Evolutionary conservation across 73 alveolate genomes (phyloP).

Genomic region (Tetrahymena thermophila): DNA sequence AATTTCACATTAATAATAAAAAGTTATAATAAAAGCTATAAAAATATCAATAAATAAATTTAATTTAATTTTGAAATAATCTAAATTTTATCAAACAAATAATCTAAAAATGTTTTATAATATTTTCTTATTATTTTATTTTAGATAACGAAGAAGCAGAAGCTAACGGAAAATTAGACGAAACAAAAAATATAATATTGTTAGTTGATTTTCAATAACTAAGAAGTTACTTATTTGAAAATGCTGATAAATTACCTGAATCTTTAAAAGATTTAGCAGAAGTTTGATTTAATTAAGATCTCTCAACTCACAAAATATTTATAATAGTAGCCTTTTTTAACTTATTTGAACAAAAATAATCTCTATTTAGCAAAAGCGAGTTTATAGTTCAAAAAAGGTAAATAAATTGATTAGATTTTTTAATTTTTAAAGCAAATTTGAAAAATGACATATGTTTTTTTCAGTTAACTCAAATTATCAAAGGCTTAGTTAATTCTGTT

Average conservation of each 20-base stretch:
- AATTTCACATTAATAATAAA: not conserved
- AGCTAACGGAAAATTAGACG: not conserved
- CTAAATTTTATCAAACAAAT: too few species aligned
- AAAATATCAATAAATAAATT: too few species aligned
- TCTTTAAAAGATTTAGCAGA: not conserved
- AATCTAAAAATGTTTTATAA: too few species aligned
- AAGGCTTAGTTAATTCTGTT: too few species aligned
- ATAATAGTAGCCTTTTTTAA: not conserved
- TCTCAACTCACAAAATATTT: not conserved
- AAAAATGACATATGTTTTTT: too few species aligned
- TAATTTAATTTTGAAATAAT: too few species aligned
- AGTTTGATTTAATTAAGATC: not conserved
- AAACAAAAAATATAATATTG: not conserved
- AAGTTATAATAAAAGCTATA: too few species aligned
- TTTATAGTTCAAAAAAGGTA: too few species aligned
- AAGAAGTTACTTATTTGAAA: not conserved
- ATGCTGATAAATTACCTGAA: not conserved
- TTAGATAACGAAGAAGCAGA: not conserved
- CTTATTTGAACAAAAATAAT: not conserved
- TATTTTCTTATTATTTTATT: too few species aligned
- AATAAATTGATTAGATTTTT: too few species aligned
- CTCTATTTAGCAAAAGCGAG: not conserved
- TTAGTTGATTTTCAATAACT: not conserved
- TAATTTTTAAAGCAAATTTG: too few species aligned
- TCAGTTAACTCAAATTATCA: too few species aligned